Conservation (phyloP, 768 basidiomycete genomes). For the Amanita pallidorosea region DNA sequence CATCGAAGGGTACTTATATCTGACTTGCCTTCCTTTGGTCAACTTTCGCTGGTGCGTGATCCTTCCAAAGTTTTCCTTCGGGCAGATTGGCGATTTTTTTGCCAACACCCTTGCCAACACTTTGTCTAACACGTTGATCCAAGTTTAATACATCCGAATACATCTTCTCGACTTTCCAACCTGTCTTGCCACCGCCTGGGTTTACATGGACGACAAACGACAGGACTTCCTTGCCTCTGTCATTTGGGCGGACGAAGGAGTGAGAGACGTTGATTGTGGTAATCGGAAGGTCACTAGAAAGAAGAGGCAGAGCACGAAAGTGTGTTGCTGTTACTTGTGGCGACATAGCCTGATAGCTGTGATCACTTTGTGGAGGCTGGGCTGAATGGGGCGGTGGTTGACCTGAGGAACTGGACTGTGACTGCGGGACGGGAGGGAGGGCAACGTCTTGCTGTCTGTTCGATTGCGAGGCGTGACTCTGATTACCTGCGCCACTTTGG, state of each 20-base stretch:
- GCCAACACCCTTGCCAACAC: slow-evolving; percentile 53
- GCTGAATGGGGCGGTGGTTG: background rate
- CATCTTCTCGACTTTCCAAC: slow-evolving; percentile 85
- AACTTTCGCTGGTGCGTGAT: slow-evolving; percentile 93
- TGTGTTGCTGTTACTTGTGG: slow-evolving; percentile 21
- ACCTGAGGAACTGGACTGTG: background rate
- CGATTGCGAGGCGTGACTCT: background rate
- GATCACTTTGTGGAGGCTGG: slow-evolving; percentile 13
- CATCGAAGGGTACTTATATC: background rate
- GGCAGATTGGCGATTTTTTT: slow-evolving; percentile 79
- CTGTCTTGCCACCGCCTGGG: slow-evolving; percentile 58
- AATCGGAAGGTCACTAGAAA: slow-evolving; percentile 60
- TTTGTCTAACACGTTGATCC: slow-evolving; percentile 65
- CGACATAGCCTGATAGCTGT: slow-evolving; percentile 13
- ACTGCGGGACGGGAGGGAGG: background rate
- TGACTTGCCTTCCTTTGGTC: slow-evolving; percentile 85
- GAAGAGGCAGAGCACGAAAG: slow-evolving; percentile 65
- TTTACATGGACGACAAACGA: slow-evolving; percentile 77
- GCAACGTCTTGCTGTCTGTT: background rate
- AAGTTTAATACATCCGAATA: slow-evolving; percentile 88
- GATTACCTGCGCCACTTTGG: slow-evolving; percentile 11
- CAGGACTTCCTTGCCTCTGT: slow-evolving; percentile 84
- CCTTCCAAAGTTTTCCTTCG: slow-evolving; percentile 91
- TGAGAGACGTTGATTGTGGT: slow-evolving; percentile 65
- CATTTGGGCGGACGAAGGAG: slow-evolving; percentile 81